These are phyloP conservation scores for Aspergillus diversus DNA, from an alignment of 495 filamentous ascomycete species.

Conservation along the genomic window DNA sequence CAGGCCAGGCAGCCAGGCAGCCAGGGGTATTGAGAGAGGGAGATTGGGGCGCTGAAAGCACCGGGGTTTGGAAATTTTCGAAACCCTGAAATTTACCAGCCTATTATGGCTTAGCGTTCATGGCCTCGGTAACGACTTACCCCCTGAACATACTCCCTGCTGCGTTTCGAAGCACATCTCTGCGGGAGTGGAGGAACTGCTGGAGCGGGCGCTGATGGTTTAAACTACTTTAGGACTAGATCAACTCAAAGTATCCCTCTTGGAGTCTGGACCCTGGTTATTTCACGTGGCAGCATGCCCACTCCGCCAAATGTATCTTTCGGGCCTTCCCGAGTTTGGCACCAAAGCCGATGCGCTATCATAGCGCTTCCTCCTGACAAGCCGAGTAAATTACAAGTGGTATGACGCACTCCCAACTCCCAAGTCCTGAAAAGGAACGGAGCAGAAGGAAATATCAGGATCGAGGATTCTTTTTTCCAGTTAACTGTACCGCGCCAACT, in stretches of 20 bases:
- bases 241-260: conserved; percentile 18
- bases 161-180: background rate
- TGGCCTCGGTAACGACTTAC: background rate
- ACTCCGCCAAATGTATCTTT: conserved; percentile 29
- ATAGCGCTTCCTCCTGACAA: conserved; percentile 20
- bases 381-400: conserved; percentile 19
- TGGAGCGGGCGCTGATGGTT: conserved; percentile 32
- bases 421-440: conserved; percentile 2
- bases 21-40: conserved; percentile 21
- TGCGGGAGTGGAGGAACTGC: conserved; percentile 25
- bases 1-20: conserved; percentile 31
- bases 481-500: background rate
- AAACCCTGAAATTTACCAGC: conserved; percentile 1
- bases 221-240: conserved; percentile 18
- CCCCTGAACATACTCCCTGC: background rate
- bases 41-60: background rate
- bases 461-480: background rate
- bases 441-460: background rate
- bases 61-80: conserved; percentile 7
- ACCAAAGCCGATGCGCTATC: conserved; percentile 36
- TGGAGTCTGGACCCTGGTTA: conserved; percentile 34
- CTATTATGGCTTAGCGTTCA: background rate
- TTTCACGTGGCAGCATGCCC: conserved; percentile 34
- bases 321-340: conserved; percentile 39
- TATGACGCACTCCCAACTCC: conserved; percentile 4